phyloP scores from a whole-genome alignment of 2,329 filamentous ascomycete genomes.

The Trichoderma hamatum region DNA sequence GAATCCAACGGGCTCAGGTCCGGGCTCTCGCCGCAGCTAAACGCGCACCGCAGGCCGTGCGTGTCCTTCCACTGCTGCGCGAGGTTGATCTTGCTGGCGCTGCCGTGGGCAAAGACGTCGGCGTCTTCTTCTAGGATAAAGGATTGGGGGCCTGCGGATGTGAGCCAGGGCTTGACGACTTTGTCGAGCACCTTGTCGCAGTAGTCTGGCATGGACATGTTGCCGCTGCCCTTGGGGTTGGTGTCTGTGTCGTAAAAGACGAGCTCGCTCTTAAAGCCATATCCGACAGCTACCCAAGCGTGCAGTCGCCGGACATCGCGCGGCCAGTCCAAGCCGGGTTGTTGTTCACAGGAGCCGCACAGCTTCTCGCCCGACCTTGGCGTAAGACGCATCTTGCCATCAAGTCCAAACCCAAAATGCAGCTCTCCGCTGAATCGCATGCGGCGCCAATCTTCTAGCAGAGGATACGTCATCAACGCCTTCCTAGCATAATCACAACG shows the following conservation, averaged over 20 bases:
- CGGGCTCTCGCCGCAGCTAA: constrained; percentile 44
- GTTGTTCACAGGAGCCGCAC: constrained; percentile 36
- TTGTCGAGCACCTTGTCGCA: constrained; percentile 41
- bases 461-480: constrained; percentile 40
- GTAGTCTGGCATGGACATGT: constrained; percentile 43
- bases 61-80: constrained; percentile 44
- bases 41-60: constrained; percentile 39
- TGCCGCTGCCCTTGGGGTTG: constrained; percentile 38
- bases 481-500: constrained; percentile 40
- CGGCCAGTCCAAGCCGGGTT: constrained; percentile 37
- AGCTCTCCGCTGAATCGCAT: constrained; percentile 44
- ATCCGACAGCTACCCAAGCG: constrained; percentile 42
- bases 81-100: constrained; percentile 41
- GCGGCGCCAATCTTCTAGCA: constrained; percentile 39
- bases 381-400: constrained; percentile 42
- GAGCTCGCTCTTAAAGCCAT: constrained; percentile 44
- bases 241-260: constrained; percentile 44
- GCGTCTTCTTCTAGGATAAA: constrained; percentile 44
- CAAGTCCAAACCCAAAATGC: constrained; percentile 45
- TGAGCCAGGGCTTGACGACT: constrained; percentile 42
- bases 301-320: constrained; percentile 42
- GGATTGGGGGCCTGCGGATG: constrained; percentile 28
- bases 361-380: constrained; percentile 41
- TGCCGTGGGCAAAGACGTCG: constrained; percentile 43
- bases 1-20: constrained; percentile 43